phyloP scores from a whole-genome alignment of 2,329 filamentous ascomycete species.

The Fusarium chaquense region DNA sequence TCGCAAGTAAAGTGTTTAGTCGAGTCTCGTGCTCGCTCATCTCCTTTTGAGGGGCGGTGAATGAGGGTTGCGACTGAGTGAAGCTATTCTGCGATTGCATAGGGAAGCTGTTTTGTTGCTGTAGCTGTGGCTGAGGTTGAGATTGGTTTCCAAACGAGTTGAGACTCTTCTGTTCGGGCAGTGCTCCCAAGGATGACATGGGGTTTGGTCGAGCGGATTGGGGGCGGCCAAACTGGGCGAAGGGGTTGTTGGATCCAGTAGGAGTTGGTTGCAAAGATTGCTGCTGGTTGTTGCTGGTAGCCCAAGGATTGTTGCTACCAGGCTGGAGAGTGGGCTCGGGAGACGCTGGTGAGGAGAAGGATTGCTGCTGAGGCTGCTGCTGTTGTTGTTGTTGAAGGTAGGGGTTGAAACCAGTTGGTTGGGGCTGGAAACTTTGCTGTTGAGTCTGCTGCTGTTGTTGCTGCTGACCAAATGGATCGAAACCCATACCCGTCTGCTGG shows the following conservation, averaged over 20 bases:
- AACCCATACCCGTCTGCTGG: constrained; percentile 72
- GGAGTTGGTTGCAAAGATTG: constrained; percentile 80
- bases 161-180: constrained; percentile 87
- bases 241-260: constrained; percentile 98
- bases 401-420: constrained; percentile 67
- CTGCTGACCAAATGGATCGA: constrained; percentile 74
- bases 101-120: constrained; percentile 53
- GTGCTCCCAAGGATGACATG: constrained; percentile 77
- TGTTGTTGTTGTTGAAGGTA: constrained; percentile 54
- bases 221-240: constrained; percentile 79
- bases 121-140: constrained; percentile 55
- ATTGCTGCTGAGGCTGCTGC: constrained; percentile 56
- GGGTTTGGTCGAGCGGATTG: constrained; percentile 63
- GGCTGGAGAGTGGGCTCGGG: constrained; percentile 75
- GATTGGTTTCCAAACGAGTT: constrained; percentile 63
- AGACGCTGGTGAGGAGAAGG: constrained; percentile 56
- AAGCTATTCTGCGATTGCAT: constrained; percentile 54
- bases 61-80: constrained; percentile 49
- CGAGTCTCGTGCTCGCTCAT: constrained; percentile 75
- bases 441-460: constrained; percentile 45
- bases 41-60: constrained; percentile 62
- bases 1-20: constrained; percentile 87
- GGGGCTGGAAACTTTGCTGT: constrained; percentile 61
- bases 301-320: constrained; percentile 96
- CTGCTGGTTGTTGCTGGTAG: constrained; percentile 70